Base-by-base conservation (phyloP, 345 rosid genomes). In the Chamaenerion angustifolium region DNA sequence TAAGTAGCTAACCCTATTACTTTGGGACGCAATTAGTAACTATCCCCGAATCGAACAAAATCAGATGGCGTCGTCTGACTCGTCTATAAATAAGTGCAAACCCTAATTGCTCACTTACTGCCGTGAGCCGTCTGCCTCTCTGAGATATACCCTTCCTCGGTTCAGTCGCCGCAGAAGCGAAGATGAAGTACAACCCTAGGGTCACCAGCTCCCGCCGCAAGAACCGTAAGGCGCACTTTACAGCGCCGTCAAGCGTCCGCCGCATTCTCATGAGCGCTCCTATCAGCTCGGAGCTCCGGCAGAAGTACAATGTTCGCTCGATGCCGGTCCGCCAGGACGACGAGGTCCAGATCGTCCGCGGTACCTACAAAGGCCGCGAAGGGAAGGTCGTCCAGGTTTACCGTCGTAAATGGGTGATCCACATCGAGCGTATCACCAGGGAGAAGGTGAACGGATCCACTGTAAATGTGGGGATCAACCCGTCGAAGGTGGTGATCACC, bases 291-390 rank as follows among this genome's bases (percentile, higher is more conserved):
- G 64, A 60, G 19, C 64, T 60, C 48, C 52, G 64, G 11, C 15
- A 57, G 8, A 55, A 40, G 42, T 14, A 48, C 18, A 52, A 48
- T 19, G 49, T 51, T 12, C 14, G 64, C 8, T 60, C 64, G 41
- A 60, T 60, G 64, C 64, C 64, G 46, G 64, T 60, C 57, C 58
- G 64, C 47, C 52, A 60, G 64, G 64, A 60, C 27, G 64, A 60
- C 58, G 64, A 60, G 47, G 64, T 60, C 11, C 64, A 46, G 57
- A 57, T 60, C 52, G 64, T 53, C 42, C 43, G 64, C 42, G 64
- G 64, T 3, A 60, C 64, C 8, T 52, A 40, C 64, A 60, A 60
- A 43, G 64, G 64, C 15, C 52, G 64, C 16, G 64, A 60, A 46
- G 64, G 64, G 6, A 60, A 60, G 64, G 64, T 60, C 5, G 58